Conservation (phyloP, 2,329 filamentous ascomycete species). For the Calonectria leucothoes region DNA sequence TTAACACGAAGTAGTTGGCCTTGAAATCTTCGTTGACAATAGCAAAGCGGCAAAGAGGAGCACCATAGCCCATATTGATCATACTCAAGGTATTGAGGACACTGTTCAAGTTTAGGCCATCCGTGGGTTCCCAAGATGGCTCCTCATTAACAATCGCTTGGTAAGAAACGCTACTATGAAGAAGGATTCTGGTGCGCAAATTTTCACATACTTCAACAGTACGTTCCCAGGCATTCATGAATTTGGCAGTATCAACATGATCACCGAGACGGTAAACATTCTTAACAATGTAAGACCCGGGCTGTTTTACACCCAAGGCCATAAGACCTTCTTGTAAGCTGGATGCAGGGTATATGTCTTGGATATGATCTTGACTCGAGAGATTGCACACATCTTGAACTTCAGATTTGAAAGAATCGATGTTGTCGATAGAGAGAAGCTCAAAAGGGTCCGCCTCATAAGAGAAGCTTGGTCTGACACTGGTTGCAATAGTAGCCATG, state of each 20-base stretch:
- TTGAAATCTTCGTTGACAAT: neutral
- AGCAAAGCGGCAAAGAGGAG: neutral
- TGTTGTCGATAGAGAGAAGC: neutral
- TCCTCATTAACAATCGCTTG: neutral
- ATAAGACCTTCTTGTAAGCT: conserved; percentile 14
- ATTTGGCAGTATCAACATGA: neutral
- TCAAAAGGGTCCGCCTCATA: neutral
- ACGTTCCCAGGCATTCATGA: neutral
- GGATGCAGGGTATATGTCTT: conserved; percentile 2
- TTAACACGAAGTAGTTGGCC: neutral
- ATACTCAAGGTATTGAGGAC: neutral
- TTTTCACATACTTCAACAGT: neutral
- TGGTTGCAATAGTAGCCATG: neutral
- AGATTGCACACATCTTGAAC: neutral
- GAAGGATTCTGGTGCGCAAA: neutral
- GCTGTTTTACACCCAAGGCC: conserved; percentile 4
- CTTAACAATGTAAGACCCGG: conserved; percentile 4
- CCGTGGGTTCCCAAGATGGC: neutral
- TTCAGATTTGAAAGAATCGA: neutral
- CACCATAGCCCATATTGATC: conserved; percentile 6
- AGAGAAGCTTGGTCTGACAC: neutral
- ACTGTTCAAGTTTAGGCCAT: neutral
- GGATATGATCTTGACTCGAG: neutral
- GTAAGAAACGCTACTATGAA: neutral
- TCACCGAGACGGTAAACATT: neutral